Evolutionary conservation across 2,329 filamentous ascomycete genomes (phyloP).

Genomic region (Botrytis aclada): DNA sequence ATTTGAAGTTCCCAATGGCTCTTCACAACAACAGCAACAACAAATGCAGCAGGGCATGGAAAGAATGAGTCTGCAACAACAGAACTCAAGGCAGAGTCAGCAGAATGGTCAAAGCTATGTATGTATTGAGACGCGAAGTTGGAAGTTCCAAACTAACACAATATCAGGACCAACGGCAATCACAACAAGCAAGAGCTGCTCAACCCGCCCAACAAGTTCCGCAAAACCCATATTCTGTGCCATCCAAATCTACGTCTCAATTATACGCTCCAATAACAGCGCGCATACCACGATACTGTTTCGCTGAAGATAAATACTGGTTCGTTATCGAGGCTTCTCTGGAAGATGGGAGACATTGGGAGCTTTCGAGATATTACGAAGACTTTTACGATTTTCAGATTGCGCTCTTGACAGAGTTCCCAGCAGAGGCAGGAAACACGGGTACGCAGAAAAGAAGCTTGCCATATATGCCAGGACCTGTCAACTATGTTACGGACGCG

Average conservation of each 20-base stretch:
- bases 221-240: slow-evolving; percentile 35
- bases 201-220: slow-evolving; percentile 33
- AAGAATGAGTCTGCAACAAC: slow-evolving; percentile 72
- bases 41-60: slow-evolving; percentile 70
- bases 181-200: slow-evolving; percentile 29
- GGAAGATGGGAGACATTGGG: slow-evolving; percentile 89
- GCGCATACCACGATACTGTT: slow-evolving; percentile 88
- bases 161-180: slow-evolving; percentile 30
- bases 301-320: slow-evolving; percentile 97
- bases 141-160: slow-evolving; percentile 6
- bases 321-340: slow-evolving; percentile 91
- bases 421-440: slow-evolving; percentile 86
- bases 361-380: slow-evolving; percentile 91
- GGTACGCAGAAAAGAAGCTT: slow-evolving; percentile 75
- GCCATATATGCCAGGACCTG: slow-evolving; percentile 96
- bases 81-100: slow-evolving; percentile 47
- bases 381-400: slow-evolving; percentile 99
- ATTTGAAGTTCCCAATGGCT: slow-evolving; percentile 60
- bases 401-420: slow-evolving; percentile 85
- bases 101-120: slow-evolving; percentile 51
- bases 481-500: slow-evolving; percentile 96
- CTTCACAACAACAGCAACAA: slow-evolving; percentile 47
- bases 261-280: slow-evolving; percentile 76
- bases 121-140: slow-evolving; percentile 28
- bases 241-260: slow-evolving; percentile 48